Evolutionary conservation across 108 stramenopile species (phyloP), one percentile per base, ranked within the genome.

Genomic region (Bacterosira constricta): DNA sequence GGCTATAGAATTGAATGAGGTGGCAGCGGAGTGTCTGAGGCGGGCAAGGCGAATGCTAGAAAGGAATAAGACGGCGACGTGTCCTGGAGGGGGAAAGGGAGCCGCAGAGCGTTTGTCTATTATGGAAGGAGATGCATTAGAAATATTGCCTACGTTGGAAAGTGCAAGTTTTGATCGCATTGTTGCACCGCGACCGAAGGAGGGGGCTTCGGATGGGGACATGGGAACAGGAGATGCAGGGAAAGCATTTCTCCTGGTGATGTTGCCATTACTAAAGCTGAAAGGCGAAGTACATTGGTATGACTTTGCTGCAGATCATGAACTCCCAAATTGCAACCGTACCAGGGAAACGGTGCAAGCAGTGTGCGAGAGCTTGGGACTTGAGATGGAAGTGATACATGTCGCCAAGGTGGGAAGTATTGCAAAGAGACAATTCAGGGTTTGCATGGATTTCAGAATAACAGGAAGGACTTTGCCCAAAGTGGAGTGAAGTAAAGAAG

Each of bases 281-380:
- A 80, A 86, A 41, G 91, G 89, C 26, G 92, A 90, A 65, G 82
- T 83, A 37, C 92, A 93, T 60, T 93, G 92, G 92, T 93, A 90
- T 72, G 92, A 93, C 42, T 93, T 93, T 81, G 83, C 77, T 4
- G 92, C 92, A 15, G 89, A 93, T 80, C 82, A 85, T 59, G 88
- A 95, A 73, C 55, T 85, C 36, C 89, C 91, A 1, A 46, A 56
- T 1, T 92, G 91, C 63, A 46, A 77, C 29, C 75, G 94, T 32
- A 90, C 91, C 2, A 77, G 79, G 57, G 34, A 57, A 42, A 56
- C 81, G 21, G 53, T 95, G n/a, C 79, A 84, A 65, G 23, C 61
- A 27, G 81, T 73, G 0, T 88, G 91, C 55, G 34, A 73, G 8
- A 45, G 63, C 11, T 42, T 73, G n/a, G 88, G 87, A 9, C 67